Evolutionary conservation across 768 basidiomycete species (phyloP), one percentile per base, ranked within the genome.

Genomic region (Podaxis sp.): DNA sequence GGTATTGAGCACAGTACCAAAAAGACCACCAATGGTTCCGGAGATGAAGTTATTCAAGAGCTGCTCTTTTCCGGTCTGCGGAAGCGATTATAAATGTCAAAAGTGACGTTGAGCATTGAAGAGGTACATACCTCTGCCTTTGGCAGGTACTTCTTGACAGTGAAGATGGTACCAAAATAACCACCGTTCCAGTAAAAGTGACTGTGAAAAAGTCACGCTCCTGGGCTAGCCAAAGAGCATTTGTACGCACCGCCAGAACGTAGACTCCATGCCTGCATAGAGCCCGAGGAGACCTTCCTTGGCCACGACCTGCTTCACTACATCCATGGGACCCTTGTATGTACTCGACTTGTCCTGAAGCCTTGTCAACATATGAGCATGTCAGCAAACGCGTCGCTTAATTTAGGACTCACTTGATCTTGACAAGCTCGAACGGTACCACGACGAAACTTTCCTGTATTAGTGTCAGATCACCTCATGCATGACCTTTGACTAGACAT

Each of bases 191-290:
- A 96, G 83, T 86, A 89, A 33, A 93, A 68, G 68, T 95, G 93
- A 69, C 90, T 92, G 52, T 47, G 43, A 50, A 22, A 57, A 8
- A 53, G 55, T 56, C 41, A 29, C 55, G 36, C 38, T 40, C 58
- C 56, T 62, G 29, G 68, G 33, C 60, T n/a, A n/a, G 13, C n/a
- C 46, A 17, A 19, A 38, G 52, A 46, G 51, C n/a, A 49, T 57
- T 22, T n/a, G 51, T 22, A 43, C 77, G 38, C 59, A 92, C 93
- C 96, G 85, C 96, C 96, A 98, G 78, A 98, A 96, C 2, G 96
- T 98, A 12, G 94, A 85, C 72, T 98, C 97, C 91, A 98, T 96
- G 38, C 97, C 96, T 24, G 86, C 86, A 71, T 98, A 98, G 25
- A 98, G 76, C 19, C 94, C 96, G 0, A 98, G 76, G 3, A 91